Evolutionary conservation across 352 stramenopile species (phyloP).

Genomic region (Pythium coloratum): DNA sequence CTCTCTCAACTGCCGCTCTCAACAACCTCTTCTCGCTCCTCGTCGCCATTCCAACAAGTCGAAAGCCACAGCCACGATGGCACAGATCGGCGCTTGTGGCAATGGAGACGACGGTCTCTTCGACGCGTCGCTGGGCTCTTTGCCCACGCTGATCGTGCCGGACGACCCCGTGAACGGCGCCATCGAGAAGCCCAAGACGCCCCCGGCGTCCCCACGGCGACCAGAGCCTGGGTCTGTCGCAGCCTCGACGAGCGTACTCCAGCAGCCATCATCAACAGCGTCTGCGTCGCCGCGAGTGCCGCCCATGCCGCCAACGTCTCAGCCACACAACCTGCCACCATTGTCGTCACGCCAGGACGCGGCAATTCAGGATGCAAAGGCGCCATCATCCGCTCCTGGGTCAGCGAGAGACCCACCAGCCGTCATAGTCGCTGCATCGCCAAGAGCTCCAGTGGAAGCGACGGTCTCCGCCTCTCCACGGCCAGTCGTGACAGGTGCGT

Average conservation of each 20-base stretch:
- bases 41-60: too few species aligned
- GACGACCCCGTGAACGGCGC: constrained; percentile 61
- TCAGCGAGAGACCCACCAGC: neutral
- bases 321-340: neutral
- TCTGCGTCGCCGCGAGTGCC: constrained; percentile 6
- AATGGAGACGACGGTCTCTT: constrained; percentile 10
- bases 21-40: too few species aligned
- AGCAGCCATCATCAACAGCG: neutral
- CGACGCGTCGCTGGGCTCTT: constrained; percentile 34
- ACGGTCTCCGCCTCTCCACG: neutral
- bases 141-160: constrained; percentile 70
- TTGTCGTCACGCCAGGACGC: neutral
- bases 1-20: too few species aligned
- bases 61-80: constrained; percentile 7
- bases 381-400: neutral
- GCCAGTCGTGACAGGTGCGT: neutral
- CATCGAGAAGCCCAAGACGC: constrained; percentile 69
- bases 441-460: neutral
- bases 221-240: neutral
- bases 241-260: too few species aligned
- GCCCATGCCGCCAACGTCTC: neutral
- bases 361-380: neutral
- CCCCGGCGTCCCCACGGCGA: constrained; percentile 9
- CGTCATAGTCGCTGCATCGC: neutral
- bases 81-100: constrained; percentile 2